Percentiles rank a stretch among this genome's conserved stretches.
Conservation (phyloP, 306 rosid genomes). For the Leucaena leucocephala region DNA sequence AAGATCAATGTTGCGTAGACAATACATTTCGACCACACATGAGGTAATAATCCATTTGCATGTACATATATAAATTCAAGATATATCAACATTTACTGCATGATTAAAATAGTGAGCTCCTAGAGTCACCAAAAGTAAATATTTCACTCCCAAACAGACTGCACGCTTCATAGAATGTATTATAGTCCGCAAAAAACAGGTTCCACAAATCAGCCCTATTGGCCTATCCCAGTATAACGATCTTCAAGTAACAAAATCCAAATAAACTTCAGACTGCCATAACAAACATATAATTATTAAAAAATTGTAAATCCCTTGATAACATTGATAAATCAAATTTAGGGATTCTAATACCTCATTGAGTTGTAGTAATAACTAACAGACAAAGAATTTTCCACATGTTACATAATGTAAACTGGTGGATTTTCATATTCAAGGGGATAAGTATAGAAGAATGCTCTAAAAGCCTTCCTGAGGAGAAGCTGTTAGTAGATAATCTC, state of each 20-base stretch:
- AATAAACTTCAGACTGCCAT: not conserved
- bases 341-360: not conserved
- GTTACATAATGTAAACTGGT: not conserved
- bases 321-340: not conserved
- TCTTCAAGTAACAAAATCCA: constrained; percentile 8
- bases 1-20: constrained; percentile 5
- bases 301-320: not conserved
- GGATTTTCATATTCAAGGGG: not conserved
- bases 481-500: constrained; percentile 3
- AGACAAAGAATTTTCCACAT: constrained; percentile 2
- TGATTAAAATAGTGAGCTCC: constrained; percentile 10
- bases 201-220: constrained; percentile 25
- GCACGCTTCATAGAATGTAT: not conserved
- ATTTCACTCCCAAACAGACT: constrained; percentile 18
- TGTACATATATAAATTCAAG: not conserved
- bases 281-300: not conserved
- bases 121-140: constrained; percentile 14
- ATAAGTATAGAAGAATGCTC: constrained; percentile 1
- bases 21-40: constrained; percentile 2
- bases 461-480: constrained; percentile 2
- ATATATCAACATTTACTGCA: constrained; percentile 14
- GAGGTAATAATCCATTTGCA: not conserved
- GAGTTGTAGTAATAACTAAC: not conserved
- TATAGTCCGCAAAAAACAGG: constrained; percentile 4
- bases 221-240: constrained; percentile 3